A percentile compares a stretch with the other conserved stretches of the same genome.
These are phyloP conservation scores for Chlorella sorokiniana DNA, from an alignment of 139 green algal species.

Conservation along the genomic window DNA sequence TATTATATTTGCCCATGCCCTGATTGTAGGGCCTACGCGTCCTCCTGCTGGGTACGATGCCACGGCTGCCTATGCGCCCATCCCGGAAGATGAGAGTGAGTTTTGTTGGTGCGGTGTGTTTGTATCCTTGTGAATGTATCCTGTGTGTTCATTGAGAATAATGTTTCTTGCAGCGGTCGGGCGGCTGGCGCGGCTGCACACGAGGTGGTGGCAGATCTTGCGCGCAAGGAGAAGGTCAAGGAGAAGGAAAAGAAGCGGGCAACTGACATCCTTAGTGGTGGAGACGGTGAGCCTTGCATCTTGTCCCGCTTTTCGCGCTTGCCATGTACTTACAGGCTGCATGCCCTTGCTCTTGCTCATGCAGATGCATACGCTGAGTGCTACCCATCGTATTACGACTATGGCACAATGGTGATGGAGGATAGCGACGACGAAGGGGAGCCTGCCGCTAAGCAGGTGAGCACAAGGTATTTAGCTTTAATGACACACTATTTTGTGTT, in stretches of 20 bases:
- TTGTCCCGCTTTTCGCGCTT: not conserved
- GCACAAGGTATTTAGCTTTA: not conserved
- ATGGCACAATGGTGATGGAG: slow-evolving; percentile 9
- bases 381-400: slow-evolving; percentile 45
- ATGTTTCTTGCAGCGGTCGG: not conserved
- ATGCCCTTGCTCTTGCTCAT: not conserved
- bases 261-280: not conserved
- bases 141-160: too few relatives aligned
- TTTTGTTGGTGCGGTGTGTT: not conserved
- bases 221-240: slow-evolving; percentile 6
- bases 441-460: not conserved
- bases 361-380: slow-evolving; percentile 44
- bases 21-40: not conserved
- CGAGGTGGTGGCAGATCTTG: not conserved
- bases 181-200: not conserved
- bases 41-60: slow-evolving; percentile 19
- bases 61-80: not conserved
- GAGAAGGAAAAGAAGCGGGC: slow-evolving; percentile 15
- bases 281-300: slow-evolving; percentile 9
- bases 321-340: not conserved
- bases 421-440: slow-evolving; percentile 44
- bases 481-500: not conserved
- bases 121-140: too few relatives aligned
- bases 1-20: not conserved
- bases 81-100: slow-evolving; percentile 25